Percentiles rank a stretch among this genome's conserved stretches.
These are phyloP conservation scores for Morella rubra DNA, from an alignment of 306 rosid genomes.

Conservation along the genomic window DNA sequence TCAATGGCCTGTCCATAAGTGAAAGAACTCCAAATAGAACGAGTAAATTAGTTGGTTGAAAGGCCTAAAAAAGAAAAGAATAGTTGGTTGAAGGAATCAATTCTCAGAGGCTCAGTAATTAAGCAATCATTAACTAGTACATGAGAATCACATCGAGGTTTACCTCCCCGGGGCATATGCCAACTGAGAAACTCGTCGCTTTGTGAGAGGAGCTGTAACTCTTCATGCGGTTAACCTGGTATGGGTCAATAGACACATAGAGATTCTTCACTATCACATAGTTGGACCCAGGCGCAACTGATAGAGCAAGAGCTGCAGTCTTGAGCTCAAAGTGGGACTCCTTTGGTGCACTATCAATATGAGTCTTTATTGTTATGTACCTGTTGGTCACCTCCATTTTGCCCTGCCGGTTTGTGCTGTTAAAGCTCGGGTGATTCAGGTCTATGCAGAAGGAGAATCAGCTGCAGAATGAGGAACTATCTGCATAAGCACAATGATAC, in stretches of 20 bases:
- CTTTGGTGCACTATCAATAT: slow-evolving; percentile 47
- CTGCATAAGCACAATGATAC: no score
- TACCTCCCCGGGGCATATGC: slow-evolving; percentile 54
- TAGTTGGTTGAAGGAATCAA: no score
- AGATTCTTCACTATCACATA: slow-evolving; percentile 56
- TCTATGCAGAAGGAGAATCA: background rate
- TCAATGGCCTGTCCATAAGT: slow-evolving; percentile 43
- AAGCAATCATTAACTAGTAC: no score
- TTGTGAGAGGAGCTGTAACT: slow-evolving; percentile 40
- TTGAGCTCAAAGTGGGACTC: slow-evolving; percentile 57
- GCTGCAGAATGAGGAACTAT: background rate
- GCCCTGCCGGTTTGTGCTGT: background rate
- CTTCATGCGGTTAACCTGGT: slow-evolving; percentile 66
- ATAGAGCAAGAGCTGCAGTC: slow-evolving; percentile 28
- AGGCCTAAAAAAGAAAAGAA: no score
- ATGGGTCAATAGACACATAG: slow-evolving; percentile 64
- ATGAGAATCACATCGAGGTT: background rate
- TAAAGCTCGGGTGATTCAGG: background rate
- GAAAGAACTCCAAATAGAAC: no score
- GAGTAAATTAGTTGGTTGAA: no score
- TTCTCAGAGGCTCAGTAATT: no score
- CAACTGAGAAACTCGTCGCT: slow-evolving; percentile 24
- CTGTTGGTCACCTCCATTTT: slow-evolving; percentile 61
- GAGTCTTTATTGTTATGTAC: slow-evolving; percentile 35
- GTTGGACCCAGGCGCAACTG: slow-evolving; percentile 37